phyloP scores from a whole-genome alignment of 192 early-diverging fungal genomes.

The Geranomyces variabilis region DNA sequence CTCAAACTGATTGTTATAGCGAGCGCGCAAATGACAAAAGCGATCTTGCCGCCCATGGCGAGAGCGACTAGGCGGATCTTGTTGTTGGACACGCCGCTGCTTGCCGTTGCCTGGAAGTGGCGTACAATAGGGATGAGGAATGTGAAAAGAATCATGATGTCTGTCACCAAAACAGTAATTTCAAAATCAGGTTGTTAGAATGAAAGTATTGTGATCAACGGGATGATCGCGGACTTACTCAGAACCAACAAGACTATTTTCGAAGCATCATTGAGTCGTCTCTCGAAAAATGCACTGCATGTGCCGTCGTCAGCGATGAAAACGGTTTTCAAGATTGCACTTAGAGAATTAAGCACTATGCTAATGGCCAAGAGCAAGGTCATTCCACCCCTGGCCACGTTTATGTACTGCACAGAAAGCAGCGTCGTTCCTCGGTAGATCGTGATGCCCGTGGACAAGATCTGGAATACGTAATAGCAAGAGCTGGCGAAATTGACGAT shows the following conservation, averaged over 20 bases:
- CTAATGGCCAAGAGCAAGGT: not conserved
- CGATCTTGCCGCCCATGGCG: constrained; percentile 15
- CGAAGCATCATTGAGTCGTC: constrained; percentile 1
- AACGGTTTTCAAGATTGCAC: constrained; percentile 8
- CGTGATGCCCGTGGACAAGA: constrained; percentile 1
- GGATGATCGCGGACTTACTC: not conserved
- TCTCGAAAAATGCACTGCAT: constrained; percentile 14
- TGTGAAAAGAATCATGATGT: not conserved
- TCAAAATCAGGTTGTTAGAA: not conserved
- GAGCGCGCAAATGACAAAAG: not conserved
- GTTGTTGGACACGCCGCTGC: not conserved
- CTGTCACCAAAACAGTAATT: not conserved
- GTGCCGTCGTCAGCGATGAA: constrained; percentile 10
- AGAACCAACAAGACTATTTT: constrained; percentile 17
- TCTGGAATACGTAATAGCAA: constrained; percentile 26
- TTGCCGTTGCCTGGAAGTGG: not conserved
- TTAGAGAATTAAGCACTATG: constrained; percentile 8
- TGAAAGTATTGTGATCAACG: no score
- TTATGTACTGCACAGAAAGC: not conserved
- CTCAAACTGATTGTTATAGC: constrained; percentile 5
- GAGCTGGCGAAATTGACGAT: constrained; percentile 1
- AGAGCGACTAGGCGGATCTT: not conserved
- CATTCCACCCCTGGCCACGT: not conserved
- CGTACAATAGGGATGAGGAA: constrained; percentile 6
- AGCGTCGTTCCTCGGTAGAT: constrained; percentile 16